These are phyloP conservation scores for Penicillium psychrosexuale DNA, from an alignment of 2,329 filamentous ascomycete species.

Conservation along the genomic window DNA sequence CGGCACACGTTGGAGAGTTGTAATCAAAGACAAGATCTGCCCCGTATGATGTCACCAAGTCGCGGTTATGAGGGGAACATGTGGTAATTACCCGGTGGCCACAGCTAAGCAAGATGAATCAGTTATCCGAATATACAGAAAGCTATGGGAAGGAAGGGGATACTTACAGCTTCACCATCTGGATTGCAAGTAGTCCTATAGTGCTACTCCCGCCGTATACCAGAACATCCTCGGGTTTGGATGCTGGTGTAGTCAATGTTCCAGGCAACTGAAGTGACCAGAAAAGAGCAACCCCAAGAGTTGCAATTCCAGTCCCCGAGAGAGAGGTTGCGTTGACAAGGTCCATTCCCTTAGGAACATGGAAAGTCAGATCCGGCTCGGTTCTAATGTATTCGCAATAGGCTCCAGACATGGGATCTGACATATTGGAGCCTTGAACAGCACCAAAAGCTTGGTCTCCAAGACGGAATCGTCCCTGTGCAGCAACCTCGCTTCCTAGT, in stretches of 20 bases:
- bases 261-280: slow-evolving; percentile 24
- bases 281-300: slow-evolving; percentile 23
- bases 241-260: slow-evolving; percentile 7
- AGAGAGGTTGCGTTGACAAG: slow-evolving; percentile 11
- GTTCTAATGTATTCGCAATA: slow-evolving; percentile 21
- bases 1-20: slow-evolving; percentile 29
- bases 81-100: slow-evolving; percentile 36
- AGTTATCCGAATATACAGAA: background rate
- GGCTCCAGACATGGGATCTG: slow-evolving; percentile 16
- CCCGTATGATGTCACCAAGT: slow-evolving; percentile 34
- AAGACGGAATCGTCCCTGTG: slow-evolving; percentile 17
- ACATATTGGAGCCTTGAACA: slow-evolving; percentile 32
- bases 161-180: slow-evolving; percentile 23
- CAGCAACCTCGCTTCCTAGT: slow-evolving; percentile 14
- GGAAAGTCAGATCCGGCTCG: slow-evolving; percentile 17
- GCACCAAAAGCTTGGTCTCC: slow-evolving; percentile 40
- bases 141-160: background rate
- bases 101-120: slow-evolving; percentile 5
- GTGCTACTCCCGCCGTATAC: slow-evolving; percentile 24
- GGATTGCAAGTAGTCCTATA: slow-evolving; percentile 21
- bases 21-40: slow-evolving; percentile 40
- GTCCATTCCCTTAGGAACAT: slow-evolving; percentile 12
- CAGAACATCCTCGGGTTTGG: slow-evolving; percentile 15
- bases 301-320: slow-evolving; percentile 22
- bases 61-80: slow-evolving; percentile 34